Evolutionary conservation across 148 eudicot species (phyloP), one percentile per base, ranked within the genome.

Genomic region (Chenopodium berlandieri): DNA sequence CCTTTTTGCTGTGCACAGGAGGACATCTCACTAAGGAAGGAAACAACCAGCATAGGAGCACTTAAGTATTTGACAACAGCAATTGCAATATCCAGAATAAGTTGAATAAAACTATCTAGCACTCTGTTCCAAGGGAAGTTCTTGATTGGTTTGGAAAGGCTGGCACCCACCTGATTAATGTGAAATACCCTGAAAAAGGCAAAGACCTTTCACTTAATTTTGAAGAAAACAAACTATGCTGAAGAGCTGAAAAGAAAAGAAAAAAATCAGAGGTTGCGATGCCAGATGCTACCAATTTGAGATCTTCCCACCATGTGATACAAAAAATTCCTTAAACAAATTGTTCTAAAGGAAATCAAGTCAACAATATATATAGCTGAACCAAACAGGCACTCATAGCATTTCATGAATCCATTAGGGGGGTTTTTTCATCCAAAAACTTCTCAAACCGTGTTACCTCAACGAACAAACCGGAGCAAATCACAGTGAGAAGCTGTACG

Each of bases 21-120:
- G 4, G 92, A 92, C 90, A 94, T 86, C 85, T 94, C 98, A 74
- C 97, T 92, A 31, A 91, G 84, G n/a, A 91, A 85, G 54, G 98
- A 78, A 81, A 91, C 85, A 54, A 85, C 88, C 64, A 94, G 84
- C 75, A 92, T 75, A 79, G 98, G 98, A 56, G 83, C 74, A 79
- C 77, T 82, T 70, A 94, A 83, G 85, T 82, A 92, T 85, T 90
- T 92, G 84, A 88, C 81, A 48, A 94, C 90, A n/a, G 89, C 83
- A 78, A 83, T 71, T 62, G 83, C 73, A 83, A 89, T 81, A 78
- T 91, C 90, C 10, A 92, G 83, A 80, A 92, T 79, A 75, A 90
- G 88, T 71, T 91, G 93, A 52, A 89, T 83, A 67, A 91, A 90
- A 82, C 87, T 90, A 46, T 89, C 92, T 44, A 88, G 69, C 31